Base-by-base conservation (phyloP, 1,139 yeast species). In the Ogataea hybrid region DNA sequence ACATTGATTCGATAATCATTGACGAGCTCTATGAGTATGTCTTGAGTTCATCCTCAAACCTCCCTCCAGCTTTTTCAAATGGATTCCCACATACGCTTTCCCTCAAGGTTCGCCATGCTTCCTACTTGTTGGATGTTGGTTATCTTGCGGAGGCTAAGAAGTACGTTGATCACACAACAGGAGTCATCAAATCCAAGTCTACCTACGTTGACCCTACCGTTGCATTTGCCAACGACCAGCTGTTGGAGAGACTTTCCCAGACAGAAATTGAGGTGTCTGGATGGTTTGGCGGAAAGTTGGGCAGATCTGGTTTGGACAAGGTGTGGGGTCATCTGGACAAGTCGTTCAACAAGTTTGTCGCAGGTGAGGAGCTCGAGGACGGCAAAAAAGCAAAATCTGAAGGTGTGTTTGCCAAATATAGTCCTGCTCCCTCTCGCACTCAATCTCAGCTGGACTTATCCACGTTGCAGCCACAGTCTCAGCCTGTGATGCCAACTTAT, bases 251-350 rank as follows among this genome's bases (percentile, higher is more conserved):
- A 54, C 50, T 77, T 16, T 63, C 77, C 5, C 77, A 74, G 37
- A 56, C 70, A 2, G 69, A 14, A 11, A 49, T 57, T 6, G 57
- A 57, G 28, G 77, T 71, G 17, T 49, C 59, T 7, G 56, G 61
- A 12, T 61, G 64, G 64, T 51, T 59, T 35, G 56, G 57, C 7
- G 52, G 59, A 9, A 53, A 69, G 28, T 39, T 59, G 16, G 55
- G 84, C 28, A 81, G 81, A 57, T 95, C 94, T 11, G 85, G 84
- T 53, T 69, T 89, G 46, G 95, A 89, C 55, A 84, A 79, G 57
- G 82, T 89, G 46, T 85, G 95, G 94, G 92, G 90, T 7, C 89
- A 84, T 40, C 69, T 89, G 48, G 95, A 88, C 59, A 79, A 78
- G 54, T 75, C 82, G n/a, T 78, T 82, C 57, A 79, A 77, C 56